Evolutionary conservation across 2,329 filamentous ascomycete species (phyloP), one percentile per base, ranked within the genome.

Genomic region (Cadophora luteo-olivacea): DNA sequence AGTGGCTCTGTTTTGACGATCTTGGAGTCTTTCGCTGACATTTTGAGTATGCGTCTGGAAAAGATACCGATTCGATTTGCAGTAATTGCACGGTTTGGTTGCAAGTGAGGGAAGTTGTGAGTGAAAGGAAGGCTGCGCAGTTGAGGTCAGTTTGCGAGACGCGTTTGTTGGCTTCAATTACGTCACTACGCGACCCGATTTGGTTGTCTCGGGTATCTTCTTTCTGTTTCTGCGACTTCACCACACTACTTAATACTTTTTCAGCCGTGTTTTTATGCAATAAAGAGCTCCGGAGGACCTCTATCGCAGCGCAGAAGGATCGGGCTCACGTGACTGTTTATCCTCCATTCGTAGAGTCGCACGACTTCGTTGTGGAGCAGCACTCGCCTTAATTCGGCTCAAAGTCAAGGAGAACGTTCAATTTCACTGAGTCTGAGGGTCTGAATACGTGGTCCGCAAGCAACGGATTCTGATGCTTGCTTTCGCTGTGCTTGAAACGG

Each of bases 11-110:
- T 80, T 19, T 80, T 81, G 33, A 83, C 68, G 32, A 85, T 77
- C 72, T 83, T 84, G 4, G 82, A 78, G 36, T 82, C 76, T 45
- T 76, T 71, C 61, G 80, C 76, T 60, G 83, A 82, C 83, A 84
- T 84, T 22, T 68, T 64, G 48, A 6, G 1, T 19, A n/a, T n/a
- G 9, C 5, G 1, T 19, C 11, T 38, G 8, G 9, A 14, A 8
- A 4, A 38, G 2, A 2, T 14, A 4, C 4, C 7, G 36, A 2
- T 38, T 14, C 36, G 5, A 11, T 3, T 38, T 9, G 36, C 8
- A 14, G 36, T 45, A 19, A 45, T 2, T 45, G 16, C 41, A 11
- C 29, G 8, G n/a, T 7, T 19, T 38, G 61, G 45, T 24, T n/a
- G 32, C n/a, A 16, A 29, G 12, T n/a, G 45, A 19, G 32, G 9